Percentiles rank a stretch among this genome's conserved stretches.
These are phyloP conservation scores for Podospora pseudopauciseta DNA, from an alignment of 495 filamentous ascomycete genomes.

Conservation along the genomic window DNA sequence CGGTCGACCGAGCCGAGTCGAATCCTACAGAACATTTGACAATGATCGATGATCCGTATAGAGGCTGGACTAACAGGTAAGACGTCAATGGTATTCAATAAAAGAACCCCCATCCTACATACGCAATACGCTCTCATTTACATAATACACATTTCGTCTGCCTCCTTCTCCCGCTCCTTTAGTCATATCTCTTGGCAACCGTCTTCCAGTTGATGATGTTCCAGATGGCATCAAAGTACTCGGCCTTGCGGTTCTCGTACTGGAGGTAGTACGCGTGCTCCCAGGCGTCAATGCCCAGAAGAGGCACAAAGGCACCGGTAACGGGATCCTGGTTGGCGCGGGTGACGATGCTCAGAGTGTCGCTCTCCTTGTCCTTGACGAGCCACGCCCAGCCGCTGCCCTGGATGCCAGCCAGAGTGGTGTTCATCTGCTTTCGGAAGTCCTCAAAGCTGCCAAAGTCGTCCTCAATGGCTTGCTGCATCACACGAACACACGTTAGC, in stretches of 20 bases:
- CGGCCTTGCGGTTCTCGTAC: slow-evolving; percentile 98
- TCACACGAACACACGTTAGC: background rate
- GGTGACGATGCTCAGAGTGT: slow-evolving; percentile 71
- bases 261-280: slow-evolving; percentile 72
- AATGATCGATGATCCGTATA: too few species aligned
- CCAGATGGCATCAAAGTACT: slow-evolving; percentile 97
- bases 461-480: slow-evolving; percentile 63
- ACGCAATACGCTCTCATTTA: background rate
- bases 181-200: slow-evolving; percentile 73
- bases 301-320: slow-evolving; percentile 67
- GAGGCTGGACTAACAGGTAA: too few species aligned
- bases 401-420: slow-evolving; percentile 82
- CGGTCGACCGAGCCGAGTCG: background rate
- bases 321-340: slow-evolving; percentile 84
- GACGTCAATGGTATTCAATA: background rate
- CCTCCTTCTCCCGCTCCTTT: slow-evolving; percentile 18
- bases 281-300: slow-evolving; percentile 89
- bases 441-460: slow-evolving; percentile 72
- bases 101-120: background rate
- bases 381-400: slow-evolving; percentile 96
- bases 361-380: slow-evolving; percentile 85
- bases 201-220: slow-evolving; percentile 95
- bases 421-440: slow-evolving; percentile 81
- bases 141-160: slow-evolving; percentile 14
- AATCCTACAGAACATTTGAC: background rate